Evolutionary conservation across 345 rosid species (phyloP).

Genomic region (Trapa bicornis): DNA sequence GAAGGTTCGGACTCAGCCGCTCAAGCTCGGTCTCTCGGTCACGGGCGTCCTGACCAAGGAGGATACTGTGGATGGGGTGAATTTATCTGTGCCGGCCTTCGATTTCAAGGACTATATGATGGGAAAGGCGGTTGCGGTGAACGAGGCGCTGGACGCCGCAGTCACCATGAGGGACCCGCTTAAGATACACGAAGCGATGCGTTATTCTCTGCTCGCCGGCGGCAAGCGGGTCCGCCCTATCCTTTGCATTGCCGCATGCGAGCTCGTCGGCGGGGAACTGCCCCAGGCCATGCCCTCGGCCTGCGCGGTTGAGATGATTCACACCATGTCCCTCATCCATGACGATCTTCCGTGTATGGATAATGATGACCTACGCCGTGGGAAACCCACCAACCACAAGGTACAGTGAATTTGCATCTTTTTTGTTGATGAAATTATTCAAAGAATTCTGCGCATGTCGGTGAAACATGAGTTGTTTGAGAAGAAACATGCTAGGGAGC

Average conservation of each 20-base stretch:
- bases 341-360: conserved; percentile 97
- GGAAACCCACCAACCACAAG: conserved; percentile 82
- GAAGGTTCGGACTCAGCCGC: conserved; percentile 4
- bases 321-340: conserved; percentile 89
- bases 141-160: conserved; percentile 55
- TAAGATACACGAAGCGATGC: conserved; percentile 87
- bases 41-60: conserved; percentile 41
- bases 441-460: neutral
- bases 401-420: conserved; percentile 5
- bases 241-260: conserved; percentile 80
- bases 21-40: conserved; percentile 13
- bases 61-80: conserved; percentile 23
- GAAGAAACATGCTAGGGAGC: neutral
- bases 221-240: conserved; percentile 78
- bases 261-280: conserved; percentile 61
- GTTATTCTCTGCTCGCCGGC: conserved; percentile 82
- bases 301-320: conserved; percentile 88
- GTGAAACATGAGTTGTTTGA: neutral
- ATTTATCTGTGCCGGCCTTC: conserved; percentile 26
- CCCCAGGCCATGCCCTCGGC: conserved; percentile 75
- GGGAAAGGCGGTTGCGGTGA: conserved; percentile 42
- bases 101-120: conserved; percentile 74
- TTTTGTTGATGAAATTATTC: conserved; percentile 15
- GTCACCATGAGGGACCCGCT: conserved; percentile 51
- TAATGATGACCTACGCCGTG: conserved; percentile 88